Evolutionary conservation across 1,139 yeast species (phyloP).

Genomic region (Ogataea hybrid): DNA sequence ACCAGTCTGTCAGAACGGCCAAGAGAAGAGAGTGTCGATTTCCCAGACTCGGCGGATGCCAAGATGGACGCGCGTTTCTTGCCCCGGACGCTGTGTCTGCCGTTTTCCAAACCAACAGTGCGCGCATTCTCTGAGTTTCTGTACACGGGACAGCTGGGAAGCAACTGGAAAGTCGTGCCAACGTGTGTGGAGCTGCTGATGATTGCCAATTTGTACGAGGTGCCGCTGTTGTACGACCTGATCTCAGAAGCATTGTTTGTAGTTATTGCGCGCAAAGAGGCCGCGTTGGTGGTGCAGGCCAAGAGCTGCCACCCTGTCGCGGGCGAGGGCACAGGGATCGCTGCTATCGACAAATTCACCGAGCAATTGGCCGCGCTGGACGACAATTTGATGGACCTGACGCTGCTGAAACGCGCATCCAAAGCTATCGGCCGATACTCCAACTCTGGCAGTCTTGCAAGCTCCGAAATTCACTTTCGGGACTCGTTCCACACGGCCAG

Average conservation of each 20-base stretch:
- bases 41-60: conserved; percentile 15
- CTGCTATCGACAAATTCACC: conserved; percentile 47
- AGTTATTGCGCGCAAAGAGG: conserved; percentile 64
- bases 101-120: conserved; percentile 60
- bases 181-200: conserved; percentile 63
- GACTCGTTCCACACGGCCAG: neutral
- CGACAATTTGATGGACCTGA: conserved; percentile 62
- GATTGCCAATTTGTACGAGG: conserved; percentile 60
- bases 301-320: conserved; percentile 16
- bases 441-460: neutral
- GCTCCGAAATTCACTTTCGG: conserved; percentile 1
- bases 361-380: conserved; percentile 49
- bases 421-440: conserved; percentile 27
- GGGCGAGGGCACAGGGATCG: conserved; percentile 20
- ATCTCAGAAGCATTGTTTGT: conserved; percentile 68
- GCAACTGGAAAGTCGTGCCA: conserved; percentile 66
- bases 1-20: neutral
- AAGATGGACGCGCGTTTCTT: conserved; percentile 33
- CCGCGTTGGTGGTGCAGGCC: conserved; percentile 42
- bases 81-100: conserved; percentile 67
- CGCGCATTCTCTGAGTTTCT: conserved; percentile 69
- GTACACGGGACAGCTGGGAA: conserved; percentile 76
- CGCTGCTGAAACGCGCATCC: conserved; percentile 47
- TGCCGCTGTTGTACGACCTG: conserved; percentile 67
- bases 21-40: conserved; percentile 10